Base-by-base conservation (phyloP, 2,329 filamentous ascomycete genomes). In the Fusarium nygamai region DNA sequence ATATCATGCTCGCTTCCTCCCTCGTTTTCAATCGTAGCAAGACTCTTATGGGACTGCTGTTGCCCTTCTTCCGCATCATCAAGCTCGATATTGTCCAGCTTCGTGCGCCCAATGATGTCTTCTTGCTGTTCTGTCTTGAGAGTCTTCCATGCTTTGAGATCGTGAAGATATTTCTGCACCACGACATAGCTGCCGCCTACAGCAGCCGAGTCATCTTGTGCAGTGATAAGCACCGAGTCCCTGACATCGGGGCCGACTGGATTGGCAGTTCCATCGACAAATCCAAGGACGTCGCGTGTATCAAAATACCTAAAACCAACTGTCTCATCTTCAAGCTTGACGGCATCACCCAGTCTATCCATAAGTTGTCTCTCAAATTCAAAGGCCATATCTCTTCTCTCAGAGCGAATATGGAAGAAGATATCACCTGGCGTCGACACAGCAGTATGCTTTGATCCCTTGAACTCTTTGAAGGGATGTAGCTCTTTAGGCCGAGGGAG, bases 201-300 rank as follows among this genome's bases (percentile, higher is more conserved):
- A 0, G 77, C 76, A 4, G 78, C 65, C 5, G 78, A 61, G n/a
- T 86, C 80, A 36, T 87, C 84, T 48, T 85, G 79, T 46, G 81
- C 81, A 2, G 82, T 76, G 16, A 89, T 78, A 4, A 90, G 78
- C 5, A 87, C 82, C 0, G 87, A 80, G 2, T 81, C 80, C 0
- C 80, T 75, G 1, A 89, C 82, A 2, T 81, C 84, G 0, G 81
- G 75, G 0, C 88, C 88, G 2, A 86, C 83, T 0, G 89, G 89
- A 71, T 91, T 91, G 6, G 89, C 89, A 0, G 88, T 91, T 22
- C 89, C 89, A 65, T 91, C 89, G 7, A 91, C 87, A 60, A 91
- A 91, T 2, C 89, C 89, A 0, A 91, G 83, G 0, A 90, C 84
- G 68, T 90, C 88, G 3, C 89, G 86, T 0, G 86, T 84, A 69